phyloP scores from a whole-genome alignment of 352 stramenopile genomes.

The Thalassiosira hispida region DNA sequence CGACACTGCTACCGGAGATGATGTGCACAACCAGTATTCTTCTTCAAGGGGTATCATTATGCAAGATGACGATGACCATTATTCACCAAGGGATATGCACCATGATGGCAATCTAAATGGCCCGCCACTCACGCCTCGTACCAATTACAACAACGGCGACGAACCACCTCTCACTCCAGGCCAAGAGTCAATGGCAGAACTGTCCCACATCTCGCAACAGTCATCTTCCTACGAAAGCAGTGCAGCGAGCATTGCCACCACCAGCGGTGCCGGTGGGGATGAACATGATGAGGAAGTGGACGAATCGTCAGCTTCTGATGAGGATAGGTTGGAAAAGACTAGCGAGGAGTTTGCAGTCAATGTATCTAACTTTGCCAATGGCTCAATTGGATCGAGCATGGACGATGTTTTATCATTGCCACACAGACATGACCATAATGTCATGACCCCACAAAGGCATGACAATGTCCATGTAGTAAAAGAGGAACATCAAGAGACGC shows the following conservation, averaged over 20 bases:
- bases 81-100: background rate
- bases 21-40: too few relatives aligned
- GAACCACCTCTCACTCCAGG: background rate
- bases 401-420: background rate
- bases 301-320: background rate
- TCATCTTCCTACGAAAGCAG: slow-evolving; percentile 3
- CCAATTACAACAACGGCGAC: background rate
- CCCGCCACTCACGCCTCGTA: background rate
- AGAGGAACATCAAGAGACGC: background rate
- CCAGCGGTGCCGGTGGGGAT: background rate
- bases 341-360: slow-evolving; percentile 14
- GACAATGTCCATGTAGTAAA: too few relatives aligned
- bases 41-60: too few relatives aligned
- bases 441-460: background rate
- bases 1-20: too few relatives aligned
- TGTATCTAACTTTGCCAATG: slow-evolving; percentile 22
- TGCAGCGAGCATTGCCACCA: background rate
- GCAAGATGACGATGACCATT: background rate
- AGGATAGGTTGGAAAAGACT: background rate
- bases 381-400: background rate
- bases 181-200: background rate
- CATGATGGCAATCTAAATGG: too few relatives aligned
- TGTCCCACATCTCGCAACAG: background rate
- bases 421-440: background rate
- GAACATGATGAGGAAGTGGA: slow-evolving; percentile 1